phyloP scores from a whole-genome alignment of 2,329 filamentous ascomycete genomes.

The Aspergillus brunneoviolaceus region DNA sequence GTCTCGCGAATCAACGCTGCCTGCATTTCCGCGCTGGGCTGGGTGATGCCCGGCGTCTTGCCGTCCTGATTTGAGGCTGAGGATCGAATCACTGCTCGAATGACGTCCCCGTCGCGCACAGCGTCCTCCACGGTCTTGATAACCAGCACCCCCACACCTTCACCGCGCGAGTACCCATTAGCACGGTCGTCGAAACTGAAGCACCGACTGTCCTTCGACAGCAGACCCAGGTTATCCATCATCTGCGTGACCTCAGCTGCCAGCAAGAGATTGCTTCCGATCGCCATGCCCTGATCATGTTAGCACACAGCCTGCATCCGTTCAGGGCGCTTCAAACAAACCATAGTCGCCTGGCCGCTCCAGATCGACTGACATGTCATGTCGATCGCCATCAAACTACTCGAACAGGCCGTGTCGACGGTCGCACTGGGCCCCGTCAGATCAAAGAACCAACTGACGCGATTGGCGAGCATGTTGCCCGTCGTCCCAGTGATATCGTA shows the following conservation, averaged over 20 bases:
- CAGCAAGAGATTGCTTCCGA: conserved; percentile 20
- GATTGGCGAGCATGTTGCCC: conserved; percentile 26
- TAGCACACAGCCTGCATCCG: no score
- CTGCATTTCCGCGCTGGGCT: conserved; percentile 21
- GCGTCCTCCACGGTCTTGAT: conserved; percentile 59
- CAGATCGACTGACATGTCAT: conserved; percentile 24
- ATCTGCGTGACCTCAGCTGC: conserved; percentile 35
- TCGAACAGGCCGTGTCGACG: conserved; percentile 33
- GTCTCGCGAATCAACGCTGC: conserved; percentile 45
- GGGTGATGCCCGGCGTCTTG: conserved; percentile 13
- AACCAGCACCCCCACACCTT: conserved; percentile 59
- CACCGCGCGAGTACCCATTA: conserved; percentile 64
- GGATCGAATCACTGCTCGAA: conserved; percentile 36
- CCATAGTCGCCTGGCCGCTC: conserved; percentile 10
- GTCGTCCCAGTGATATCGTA: conserved; percentile 18
- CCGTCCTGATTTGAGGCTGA: conserved; percentile 37
- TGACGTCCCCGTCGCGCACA: conserved; percentile 55
- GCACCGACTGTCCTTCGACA: conserved; percentile 48
- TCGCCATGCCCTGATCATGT: not conserved
- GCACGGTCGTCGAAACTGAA: conserved; percentile 57
- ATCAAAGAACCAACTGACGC: conserved; percentile 33
- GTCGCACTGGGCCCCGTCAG: conserved; percentile 27
- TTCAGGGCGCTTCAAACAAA: not conserved
- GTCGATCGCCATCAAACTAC: conserved; percentile 27
- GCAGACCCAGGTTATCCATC: conserved; percentile 30